Evolutionary conservation across 2,329 filamentous ascomycete genomes (phyloP).

Genomic region (Scleromitrula shiraiana): DNA sequence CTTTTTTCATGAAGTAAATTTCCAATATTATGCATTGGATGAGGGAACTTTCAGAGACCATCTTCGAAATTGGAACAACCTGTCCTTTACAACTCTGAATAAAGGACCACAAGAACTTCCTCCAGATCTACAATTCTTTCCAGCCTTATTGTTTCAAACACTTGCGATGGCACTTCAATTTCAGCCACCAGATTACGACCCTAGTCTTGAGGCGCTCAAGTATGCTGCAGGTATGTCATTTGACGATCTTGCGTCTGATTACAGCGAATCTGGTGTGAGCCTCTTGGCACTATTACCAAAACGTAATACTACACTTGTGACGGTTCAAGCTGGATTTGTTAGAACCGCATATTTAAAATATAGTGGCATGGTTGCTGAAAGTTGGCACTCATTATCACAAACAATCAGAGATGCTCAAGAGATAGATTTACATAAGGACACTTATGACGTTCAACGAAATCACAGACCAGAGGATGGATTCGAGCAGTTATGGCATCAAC

Average conservation of each 20-base stretch:
- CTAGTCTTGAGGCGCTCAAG: conserved; percentile 47
- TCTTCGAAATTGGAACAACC: conserved; percentile 45
- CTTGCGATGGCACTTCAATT: conserved; percentile 47
- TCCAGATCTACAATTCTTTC: conserved; percentile 47
- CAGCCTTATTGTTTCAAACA: conserved; percentile 52
- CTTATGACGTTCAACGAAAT: conserved; percentile 34
- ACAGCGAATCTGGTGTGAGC: conserved; percentile 49
- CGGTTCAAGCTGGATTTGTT: conserved; percentile 50
- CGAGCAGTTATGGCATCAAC: conserved; percentile 50
- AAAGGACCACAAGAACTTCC: conserved; percentile 43
- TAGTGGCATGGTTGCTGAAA: conserved; percentile 49
- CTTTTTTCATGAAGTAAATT: conserved; percentile 52
- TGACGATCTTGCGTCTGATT: conserved; percentile 52
- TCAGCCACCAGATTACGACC: conserved; percentile 40
- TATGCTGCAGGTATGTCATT: conserved; percentile 52
- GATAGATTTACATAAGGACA: conserved; percentile 49
- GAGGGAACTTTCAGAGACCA: conserved; percentile 43
- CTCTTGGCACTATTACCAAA: conserved; percentile 50
- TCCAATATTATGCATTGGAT: conserved; percentile 50
- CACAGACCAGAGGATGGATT: conserved; percentile 41
- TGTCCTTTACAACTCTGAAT: conserved; percentile 44
- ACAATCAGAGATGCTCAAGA: conserved; percentile 56
- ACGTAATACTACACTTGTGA: conserved; percentile 45
- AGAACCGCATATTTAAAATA: conserved; percentile 51
- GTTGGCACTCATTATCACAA: conserved; percentile 38